A percentile compares a stretch with the other conserved stretches of the same genome.
phyloP scores from a whole-genome alignment of 192 early-diverging fungal genomes.

The Coemansia sp. region DNA sequence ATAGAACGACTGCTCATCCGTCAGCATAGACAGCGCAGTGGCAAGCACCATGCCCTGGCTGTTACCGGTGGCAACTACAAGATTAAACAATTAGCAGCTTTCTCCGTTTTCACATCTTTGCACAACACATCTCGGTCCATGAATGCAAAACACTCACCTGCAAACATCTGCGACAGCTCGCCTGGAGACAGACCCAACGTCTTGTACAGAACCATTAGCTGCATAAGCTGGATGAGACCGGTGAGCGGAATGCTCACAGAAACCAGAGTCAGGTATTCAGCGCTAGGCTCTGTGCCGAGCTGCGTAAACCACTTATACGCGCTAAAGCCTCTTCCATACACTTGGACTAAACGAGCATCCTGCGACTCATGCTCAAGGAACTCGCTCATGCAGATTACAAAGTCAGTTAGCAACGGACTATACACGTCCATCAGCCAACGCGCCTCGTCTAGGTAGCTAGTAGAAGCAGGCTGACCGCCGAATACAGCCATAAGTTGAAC shows the following conservation, averaged over 20 bases:
- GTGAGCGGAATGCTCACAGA: slow-evolving; percentile 78
- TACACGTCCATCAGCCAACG: slow-evolving; percentile 71
- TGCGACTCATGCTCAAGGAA: slow-evolving; percentile 62
- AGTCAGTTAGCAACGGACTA: slow-evolving; percentile 65
- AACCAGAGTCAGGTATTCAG: slow-evolving; percentile 66
- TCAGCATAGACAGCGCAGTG: slow-evolving; percentile 73
- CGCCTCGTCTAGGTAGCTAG: slow-evolving; percentile 83
- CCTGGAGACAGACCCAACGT: slow-evolving; percentile 54
- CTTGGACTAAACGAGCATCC: slow-evolving; percentile 55
- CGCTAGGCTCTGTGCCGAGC: slow-evolving; percentile 66
- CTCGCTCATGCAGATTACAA: slow-evolving; percentile 69
- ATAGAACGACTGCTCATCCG: slow-evolving; percentile 77
- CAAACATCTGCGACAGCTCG: slow-evolving; percentile 11
- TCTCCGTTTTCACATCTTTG: slow-evolving; percentile 1
- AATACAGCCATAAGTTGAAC: slow-evolving; percentile 77
- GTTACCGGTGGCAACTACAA: slow-evolving; percentile 65
- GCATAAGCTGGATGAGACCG: slow-evolving; percentile 84
- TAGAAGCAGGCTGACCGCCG: slow-evolving; percentile 87
- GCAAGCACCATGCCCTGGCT: slow-evolving; percentile 86
- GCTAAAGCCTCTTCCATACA: slow-evolving; percentile 67
- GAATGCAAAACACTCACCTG: slow-evolving; percentile 41
- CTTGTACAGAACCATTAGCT: slow-evolving; percentile 67
- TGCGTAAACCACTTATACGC: slow-evolving; percentile 76
- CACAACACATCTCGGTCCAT: slow-evolving; percentile 53
- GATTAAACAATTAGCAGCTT: not conserved